Base-by-base conservation (phyloP, 371 early-diverging fungal species). In the Mortierella sp. region DNA sequence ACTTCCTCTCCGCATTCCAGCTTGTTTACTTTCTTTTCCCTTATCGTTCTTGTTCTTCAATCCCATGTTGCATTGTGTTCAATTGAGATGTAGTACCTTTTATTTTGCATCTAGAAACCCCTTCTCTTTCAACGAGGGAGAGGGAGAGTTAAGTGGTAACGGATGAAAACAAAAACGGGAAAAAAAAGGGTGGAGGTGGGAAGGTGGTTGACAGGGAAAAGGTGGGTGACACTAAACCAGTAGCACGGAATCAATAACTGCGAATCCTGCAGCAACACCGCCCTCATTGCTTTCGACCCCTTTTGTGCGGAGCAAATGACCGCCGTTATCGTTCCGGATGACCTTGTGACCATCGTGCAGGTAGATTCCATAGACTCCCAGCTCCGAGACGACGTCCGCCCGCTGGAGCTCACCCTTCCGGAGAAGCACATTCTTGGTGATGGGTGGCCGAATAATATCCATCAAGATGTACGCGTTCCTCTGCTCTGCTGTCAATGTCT, bases 191-290 rank as follows among this genome's bases (percentile, higher is more conserved):
- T 26, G 43, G 43, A 40, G 6, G 43, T 4, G 43, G n/a, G n/a
- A n/a, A 40, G 43, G 43, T 40, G 43, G 43, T 40, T 48, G 28
- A 57, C 28, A 73, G 6, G 19, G 73, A 31, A 46, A 61, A 1
- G 31, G 16, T 31, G 16, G 28, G 57, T 28, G 26, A 19, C 10
- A 44, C 48, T 90, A 95, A 48, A 95, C 88, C 44, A 96, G 88
- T 51, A 95, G 75, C 31, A 96, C 95, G 69, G 96, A 96, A 87
- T 98, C 98, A 86, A 99, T 94, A 16, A 99, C 98, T n/a, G 97
- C 96, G 91, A 94, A 98, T n/a, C 99, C 99, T 51, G 98, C 96
- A 1, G 98, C 98, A 5, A 99, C 98, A 48, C 99, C 99, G 19
- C 99, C 99, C 88, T 99, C 99, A 57, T 95, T 93, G 5, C 94